phyloP scores from a whole-genome alignment of 169 alveolate species.

The Eimeria tenella region DNA sequence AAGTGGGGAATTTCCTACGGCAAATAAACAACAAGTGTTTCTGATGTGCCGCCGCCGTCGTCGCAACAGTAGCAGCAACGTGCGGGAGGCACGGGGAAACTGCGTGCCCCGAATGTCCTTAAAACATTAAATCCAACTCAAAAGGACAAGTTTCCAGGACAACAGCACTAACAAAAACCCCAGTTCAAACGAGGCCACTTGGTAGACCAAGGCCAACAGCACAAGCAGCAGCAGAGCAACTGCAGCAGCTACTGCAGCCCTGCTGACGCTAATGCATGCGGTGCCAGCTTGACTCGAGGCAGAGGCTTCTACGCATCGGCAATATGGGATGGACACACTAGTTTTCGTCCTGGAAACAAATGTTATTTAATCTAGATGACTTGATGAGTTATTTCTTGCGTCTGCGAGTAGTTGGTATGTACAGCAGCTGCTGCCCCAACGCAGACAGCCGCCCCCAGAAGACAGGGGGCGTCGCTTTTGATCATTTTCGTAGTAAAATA shows the following conservation, averaged over 20 bases:
- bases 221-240: slow-evolving; percentile 29
- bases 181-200: background rate
- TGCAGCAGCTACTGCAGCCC: slow-evolving; percentile 20
- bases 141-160: background rate
- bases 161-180: background rate
- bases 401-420: too few relatives aligned
- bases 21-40: background rate
- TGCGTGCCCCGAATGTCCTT: background rate
- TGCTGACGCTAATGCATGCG: slow-evolving; percentile 18
- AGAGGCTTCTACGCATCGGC: background rate
- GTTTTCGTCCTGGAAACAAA: too few relatives aligned
- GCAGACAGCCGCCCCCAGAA: too few relatives aligned
- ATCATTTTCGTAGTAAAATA: too few relatives aligned
- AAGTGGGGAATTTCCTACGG: background rate
- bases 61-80: slow-evolving; percentile 57
- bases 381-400: too few relatives aligned
- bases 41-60: slow-evolving; percentile 41
- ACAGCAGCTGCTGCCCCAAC: too few relatives aligned
- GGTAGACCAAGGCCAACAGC: background rate
- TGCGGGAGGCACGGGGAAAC: background rate
- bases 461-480: too few relatives aligned
- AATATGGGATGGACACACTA: background rate
- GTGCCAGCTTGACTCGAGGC: slow-evolving; percentile 31
- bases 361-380: too few relatives aligned
- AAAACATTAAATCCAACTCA: background rate